These are phyloP conservation scores for Tetrahymena thermophila DNA, from an alignment of 73 alveolate genomes.

Conservation along the genomic window DNA sequence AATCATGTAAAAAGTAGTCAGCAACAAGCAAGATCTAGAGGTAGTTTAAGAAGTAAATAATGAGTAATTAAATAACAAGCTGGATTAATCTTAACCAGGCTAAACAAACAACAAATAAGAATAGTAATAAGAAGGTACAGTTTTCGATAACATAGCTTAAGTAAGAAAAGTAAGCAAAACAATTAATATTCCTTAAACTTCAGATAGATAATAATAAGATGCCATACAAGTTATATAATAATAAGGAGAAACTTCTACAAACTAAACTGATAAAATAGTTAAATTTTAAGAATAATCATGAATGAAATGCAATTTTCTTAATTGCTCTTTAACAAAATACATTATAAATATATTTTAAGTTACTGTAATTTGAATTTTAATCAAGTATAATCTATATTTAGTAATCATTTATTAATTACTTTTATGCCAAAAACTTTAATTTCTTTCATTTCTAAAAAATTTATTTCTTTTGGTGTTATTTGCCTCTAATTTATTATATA, in stretches of 20 bases:
- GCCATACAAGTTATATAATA: neutral
- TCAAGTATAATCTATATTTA: neutral
- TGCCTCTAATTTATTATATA: too few relatives aligned
- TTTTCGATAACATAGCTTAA: neutral
- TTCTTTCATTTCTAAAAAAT: too few relatives aligned
- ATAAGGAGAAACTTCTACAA: neutral
- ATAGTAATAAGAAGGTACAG: neutral
- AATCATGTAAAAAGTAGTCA: neutral
- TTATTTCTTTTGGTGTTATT: too few relatives aligned
- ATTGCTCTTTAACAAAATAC: too few relatives aligned
- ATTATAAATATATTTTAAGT: too few relatives aligned
- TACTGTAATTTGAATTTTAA: too few relatives aligned
- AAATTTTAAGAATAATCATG: neutral
- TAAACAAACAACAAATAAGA: neutral
- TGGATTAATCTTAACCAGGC: neutral
- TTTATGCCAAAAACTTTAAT: too few relatives aligned
- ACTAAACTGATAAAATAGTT: neutral
- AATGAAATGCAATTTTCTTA: too few relatives aligned
- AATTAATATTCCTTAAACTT: neutral
- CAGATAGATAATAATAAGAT: neutral
- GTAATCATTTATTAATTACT: too few relatives aligned
- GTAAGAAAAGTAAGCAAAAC: neutral
- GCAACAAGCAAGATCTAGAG: neutral
- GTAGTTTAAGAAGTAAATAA: neutral
- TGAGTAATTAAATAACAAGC: neutral